Conservation (phyloP, 228 moss, liverwort and hornwort genomes). For the Sphagnum magellanicum region DNA sequence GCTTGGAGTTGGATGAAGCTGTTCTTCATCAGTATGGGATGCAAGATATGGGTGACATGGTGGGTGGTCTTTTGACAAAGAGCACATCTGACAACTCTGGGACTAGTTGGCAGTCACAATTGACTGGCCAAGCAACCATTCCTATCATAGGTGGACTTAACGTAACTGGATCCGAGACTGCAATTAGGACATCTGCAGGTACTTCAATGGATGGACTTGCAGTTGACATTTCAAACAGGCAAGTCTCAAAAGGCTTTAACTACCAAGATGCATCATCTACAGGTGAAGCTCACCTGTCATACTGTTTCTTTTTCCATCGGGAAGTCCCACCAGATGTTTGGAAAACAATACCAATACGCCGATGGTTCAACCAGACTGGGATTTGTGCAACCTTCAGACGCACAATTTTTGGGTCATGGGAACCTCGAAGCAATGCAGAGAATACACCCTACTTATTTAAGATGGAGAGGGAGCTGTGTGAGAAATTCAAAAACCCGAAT, state of each 20-base stretch:
- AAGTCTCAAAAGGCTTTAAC: neutral
- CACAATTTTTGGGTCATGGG: constrained; percentile 2
- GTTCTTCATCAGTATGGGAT: neutral
- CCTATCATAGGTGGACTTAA: constrained; percentile 1
- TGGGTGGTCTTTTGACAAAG: neutral
- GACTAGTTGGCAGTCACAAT: neutral
- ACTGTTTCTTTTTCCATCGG: neutral
- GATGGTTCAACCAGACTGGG: constrained; percentile 1
- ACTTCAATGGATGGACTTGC: neutral
- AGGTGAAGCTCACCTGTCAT: constrained; percentile 4
- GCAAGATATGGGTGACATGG: constrained; percentile 1
- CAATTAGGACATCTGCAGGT: neutral
- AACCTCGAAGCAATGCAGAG: constrained; percentile 3
- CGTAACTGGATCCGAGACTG: neutral
- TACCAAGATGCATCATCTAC: constrained; percentile 4
- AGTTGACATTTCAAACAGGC: constrained; percentile 2
- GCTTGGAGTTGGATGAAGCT: neutral
- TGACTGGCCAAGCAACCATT: neutral
- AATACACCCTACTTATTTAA: constrained; percentile 6
- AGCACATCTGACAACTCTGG: neutral
- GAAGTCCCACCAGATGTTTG: constrained; percentile 6
- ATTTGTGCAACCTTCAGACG: constrained; percentile 7
- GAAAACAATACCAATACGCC: neutral
- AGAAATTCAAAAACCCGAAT: constrained; percentile 2
- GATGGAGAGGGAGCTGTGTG: neutral